phyloP scores from a whole-genome alignment of 441 rosid species.

The Pelargonium cotyledonis region DNA sequence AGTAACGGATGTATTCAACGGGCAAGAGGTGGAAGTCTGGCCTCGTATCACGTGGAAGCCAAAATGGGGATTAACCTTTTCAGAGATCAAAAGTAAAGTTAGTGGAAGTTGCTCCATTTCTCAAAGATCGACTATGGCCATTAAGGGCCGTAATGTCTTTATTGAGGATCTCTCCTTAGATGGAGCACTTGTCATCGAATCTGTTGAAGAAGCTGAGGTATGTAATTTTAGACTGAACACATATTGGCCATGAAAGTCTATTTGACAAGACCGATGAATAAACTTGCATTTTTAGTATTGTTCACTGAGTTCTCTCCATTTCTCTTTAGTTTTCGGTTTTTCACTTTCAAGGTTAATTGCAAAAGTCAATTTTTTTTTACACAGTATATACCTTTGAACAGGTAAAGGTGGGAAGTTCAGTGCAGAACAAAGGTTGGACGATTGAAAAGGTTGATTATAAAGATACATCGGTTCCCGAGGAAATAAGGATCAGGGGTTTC shows the following conservation, averaged over 20 bases:
- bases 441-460: constrained; percentile 63
- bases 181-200: constrained; percentile 62
- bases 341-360: not conserved
- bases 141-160: constrained; percentile 52
- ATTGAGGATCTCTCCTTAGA: constrained; percentile 64
- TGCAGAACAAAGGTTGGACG: constrained; percentile 74
- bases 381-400: constrained; percentile 19
- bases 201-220: constrained; percentile 85
- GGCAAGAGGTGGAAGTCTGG: constrained; percentile 96
- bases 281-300: not conserved
- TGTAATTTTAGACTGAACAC: constrained; percentile 7
- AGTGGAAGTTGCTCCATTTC: constrained; percentile 51
- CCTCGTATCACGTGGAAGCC: constrained; percentile 83
- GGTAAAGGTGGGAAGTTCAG: constrained; percentile 63
- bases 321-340: not conserved
- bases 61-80: constrained; percentile 72
- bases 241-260: not conserved
- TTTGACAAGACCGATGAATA: not conserved
- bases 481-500: constrained; percentile 73
- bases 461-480: constrained; percentile 61
- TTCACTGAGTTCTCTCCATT: not conserved
- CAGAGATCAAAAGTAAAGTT: constrained; percentile 61
- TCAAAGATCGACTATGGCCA: constrained; percentile 62
- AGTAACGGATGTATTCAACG: constrained; percentile 52
- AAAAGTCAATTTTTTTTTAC: not conserved